Evolutionary conservation across 306 rosid species (phyloP).

Genomic region (Castanopsis chinensis): DNA sequence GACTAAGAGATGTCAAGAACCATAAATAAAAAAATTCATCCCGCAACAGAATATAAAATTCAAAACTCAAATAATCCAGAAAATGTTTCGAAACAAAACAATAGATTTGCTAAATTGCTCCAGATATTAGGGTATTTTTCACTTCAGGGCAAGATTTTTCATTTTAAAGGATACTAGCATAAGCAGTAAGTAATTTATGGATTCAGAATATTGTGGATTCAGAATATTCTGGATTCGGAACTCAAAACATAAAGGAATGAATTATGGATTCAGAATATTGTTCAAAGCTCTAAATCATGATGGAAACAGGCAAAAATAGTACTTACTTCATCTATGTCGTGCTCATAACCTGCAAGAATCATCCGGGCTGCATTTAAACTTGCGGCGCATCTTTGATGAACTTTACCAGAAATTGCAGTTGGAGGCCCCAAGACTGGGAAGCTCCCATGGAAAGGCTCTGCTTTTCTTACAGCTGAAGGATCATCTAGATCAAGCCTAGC

Average conservation of each 20-base stretch:
- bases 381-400: constrained; percentile 95
- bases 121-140: too few relatives aligned
- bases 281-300: constrained; percentile 6
- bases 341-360: constrained; percentile 98
- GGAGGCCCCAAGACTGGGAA: constrained; percentile 89
- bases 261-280: background rate
- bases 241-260: background rate
- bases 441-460: constrained; percentile 84
- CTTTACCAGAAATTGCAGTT: constrained; percentile 90
- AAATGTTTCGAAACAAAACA: too few relatives aligned
- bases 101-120: too few relatives aligned
- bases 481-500: constrained; percentile 97
- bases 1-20: too few relatives aligned
- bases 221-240: too few relatives aligned
- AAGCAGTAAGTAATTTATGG: too few relatives aligned
- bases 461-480: constrained; percentile 92
- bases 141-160: too few relatives aligned
- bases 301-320: constrained; percentile 7
- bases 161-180: too few relatives aligned
- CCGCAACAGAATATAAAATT: too few relatives aligned
- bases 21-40: too few relatives aligned
- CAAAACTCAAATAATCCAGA: too few relatives aligned
- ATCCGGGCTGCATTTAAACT: constrained; percentile 79
- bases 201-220: too few relatives aligned
- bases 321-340: constrained; percentile 86